Evolutionary conservation across 2,329 filamentous ascomycete genomes (phyloP).

Genomic region (Penicillium sp.): DNA sequence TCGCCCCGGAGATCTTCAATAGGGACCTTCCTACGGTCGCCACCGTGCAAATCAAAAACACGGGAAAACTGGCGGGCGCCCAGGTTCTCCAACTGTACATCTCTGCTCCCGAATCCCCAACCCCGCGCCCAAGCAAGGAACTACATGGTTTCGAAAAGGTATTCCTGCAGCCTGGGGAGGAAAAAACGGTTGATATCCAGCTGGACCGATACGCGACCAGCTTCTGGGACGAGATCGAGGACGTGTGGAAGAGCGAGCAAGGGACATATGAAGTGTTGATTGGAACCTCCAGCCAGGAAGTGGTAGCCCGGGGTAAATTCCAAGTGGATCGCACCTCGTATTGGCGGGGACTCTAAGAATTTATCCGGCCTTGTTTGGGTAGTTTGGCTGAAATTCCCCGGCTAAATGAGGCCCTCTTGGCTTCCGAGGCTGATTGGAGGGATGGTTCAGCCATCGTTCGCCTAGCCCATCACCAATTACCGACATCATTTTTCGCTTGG

Average conservation of each 20-base stretch:
- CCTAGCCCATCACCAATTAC: constrained; percentile 4
- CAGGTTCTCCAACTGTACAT: constrained; percentile 53
- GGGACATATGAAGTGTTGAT: constrained; percentile 41
- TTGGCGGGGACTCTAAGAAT: constrained; percentile 22
- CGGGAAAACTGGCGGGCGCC: constrained; percentile 49
- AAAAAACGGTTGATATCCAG: constrained; percentile 28
- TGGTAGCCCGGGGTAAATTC: constrained; percentile 20
- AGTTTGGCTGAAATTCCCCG: background rate
- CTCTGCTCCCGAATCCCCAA: constrained; percentile 24
- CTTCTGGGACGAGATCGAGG: constrained; percentile 44
- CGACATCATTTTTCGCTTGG: background rate
- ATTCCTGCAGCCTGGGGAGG: constrained; percentile 37
- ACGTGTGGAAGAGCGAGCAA: constrained; percentile 40
- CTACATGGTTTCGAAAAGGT: constrained; percentile 48
- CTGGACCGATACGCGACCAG: constrained; percentile 39
- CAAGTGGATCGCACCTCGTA: constrained; percentile 19
- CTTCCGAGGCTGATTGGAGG: constrained; percentile 14
- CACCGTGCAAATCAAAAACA: constrained; percentile 49
- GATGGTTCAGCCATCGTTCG: constrained; percentile 6
- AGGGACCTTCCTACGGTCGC: constrained; percentile 46
- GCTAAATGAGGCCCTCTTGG: constrained; percentile 5
- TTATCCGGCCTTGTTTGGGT: background rate
- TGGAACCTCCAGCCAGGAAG: constrained; percentile 28
- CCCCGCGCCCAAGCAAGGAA: constrained; percentile 41
- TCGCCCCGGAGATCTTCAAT: constrained; percentile 29